Conservation (phyloP, 805 yeast genomes). For the Candida manassasensis region DNA sequence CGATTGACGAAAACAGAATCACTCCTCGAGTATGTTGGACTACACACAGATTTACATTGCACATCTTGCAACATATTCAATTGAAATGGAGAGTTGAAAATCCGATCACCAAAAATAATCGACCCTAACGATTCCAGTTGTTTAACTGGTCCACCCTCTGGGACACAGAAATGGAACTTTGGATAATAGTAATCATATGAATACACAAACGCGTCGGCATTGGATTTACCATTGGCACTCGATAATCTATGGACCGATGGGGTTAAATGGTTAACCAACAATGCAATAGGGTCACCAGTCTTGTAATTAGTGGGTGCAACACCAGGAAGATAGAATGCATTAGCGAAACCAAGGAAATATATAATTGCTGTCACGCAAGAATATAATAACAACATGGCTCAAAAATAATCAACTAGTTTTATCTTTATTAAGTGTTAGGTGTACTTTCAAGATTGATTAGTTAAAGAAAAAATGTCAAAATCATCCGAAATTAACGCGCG, state of each 20-base stretch:
- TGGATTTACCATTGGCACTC: conserved; percentile 21
- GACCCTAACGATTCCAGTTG: conserved; percentile 92
- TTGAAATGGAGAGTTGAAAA: conserved; percentile 86
- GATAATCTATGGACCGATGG: conserved; percentile 53
- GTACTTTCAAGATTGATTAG: background rate
- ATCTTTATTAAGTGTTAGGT: background rate
- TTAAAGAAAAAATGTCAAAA: too few species aligned
- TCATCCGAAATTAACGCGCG: too few species aligned
- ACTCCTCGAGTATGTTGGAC: conserved; percentile 50
- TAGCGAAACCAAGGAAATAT: conserved; percentile 15
- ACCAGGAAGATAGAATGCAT: conserved; percentile 88
- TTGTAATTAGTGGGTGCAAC: conserved; percentile 90
- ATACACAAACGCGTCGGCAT: conserved; percentile 54
- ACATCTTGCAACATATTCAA: conserved; percentile 71
- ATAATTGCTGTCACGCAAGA: conserved; percentile 14
- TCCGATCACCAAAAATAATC: conserved; percentile 91
- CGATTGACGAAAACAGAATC: conserved; percentile 76
- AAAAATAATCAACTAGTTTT: background rate
- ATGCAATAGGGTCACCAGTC: conserved; percentile 65
- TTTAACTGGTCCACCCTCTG: conserved; percentile 58
- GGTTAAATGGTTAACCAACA: conserved; percentile 85
- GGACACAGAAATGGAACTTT: conserved; percentile 79
- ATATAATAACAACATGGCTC: conserved; percentile 8
- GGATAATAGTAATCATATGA: conserved; percentile 82
- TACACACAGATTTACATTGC: conserved; percentile 66